Conservation (phyloP, 306 rosid genomes). For the Carpinus fangiana region DNA sequence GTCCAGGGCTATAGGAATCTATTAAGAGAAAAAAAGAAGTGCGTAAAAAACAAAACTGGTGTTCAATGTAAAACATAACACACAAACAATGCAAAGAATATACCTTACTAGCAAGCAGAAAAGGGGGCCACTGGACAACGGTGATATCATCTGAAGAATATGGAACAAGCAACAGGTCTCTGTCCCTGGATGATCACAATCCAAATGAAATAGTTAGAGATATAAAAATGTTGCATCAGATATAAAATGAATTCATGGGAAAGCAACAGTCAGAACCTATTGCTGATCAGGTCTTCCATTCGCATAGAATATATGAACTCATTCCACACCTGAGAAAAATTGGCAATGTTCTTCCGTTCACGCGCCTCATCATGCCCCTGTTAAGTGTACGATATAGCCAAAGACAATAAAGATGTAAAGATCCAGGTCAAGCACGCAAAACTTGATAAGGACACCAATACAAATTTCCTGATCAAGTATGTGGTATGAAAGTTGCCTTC, state of each 20-base stretch:
- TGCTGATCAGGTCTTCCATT: constrained; percentile 85
- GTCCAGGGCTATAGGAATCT: constrained; percentile 98
- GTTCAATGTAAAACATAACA: constrained; percentile 19
- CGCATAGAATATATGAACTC: constrained; percentile 79
- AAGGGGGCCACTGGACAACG: constrained; percentile 98
- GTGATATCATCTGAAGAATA: constrained; percentile 54
- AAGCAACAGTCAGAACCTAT: constrained; percentile 56
- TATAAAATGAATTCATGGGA: constrained; percentile 13
- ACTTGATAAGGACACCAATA: not conserved
- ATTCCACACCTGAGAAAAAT: constrained; percentile 92
- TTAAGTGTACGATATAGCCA: constrained; percentile 29
- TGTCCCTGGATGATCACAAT: constrained; percentile 58
- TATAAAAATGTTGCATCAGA: constrained; percentile 23
- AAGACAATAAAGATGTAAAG: not conserved
- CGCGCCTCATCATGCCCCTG: constrained; percentile 52
- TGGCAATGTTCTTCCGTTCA: constrained; percentile 60
- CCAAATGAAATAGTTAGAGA: constrained; percentile 38
- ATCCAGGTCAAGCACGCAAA: not conserved
- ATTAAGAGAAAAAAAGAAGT: constrained; percentile 25
- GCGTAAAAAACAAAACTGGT: constrained; percentile 16
- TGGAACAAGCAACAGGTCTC: constrained; percentile 88
- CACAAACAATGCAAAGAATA: constrained; percentile 26
- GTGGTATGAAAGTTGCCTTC: not conserved
- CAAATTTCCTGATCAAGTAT: not conserved
- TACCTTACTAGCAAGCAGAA: constrained; percentile 99